These are phyloP conservation scores for Nigrograna mackinnonii DNA, from an alignment of 2,329 filamentous ascomycete genomes.

Conservation along the genomic window DNA sequence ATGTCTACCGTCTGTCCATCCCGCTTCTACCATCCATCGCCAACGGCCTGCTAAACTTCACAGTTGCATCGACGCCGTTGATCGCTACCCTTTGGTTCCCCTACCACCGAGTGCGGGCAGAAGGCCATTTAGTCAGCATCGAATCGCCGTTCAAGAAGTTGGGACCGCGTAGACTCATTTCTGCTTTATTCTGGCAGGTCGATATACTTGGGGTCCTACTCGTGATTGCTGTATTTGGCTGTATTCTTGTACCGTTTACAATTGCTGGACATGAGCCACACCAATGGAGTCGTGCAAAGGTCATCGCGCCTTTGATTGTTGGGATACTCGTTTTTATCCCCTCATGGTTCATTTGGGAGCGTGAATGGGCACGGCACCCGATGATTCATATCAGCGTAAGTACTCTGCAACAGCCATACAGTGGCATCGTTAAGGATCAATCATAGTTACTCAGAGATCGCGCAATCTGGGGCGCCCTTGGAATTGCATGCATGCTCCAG, in stretches of 20 bases:
- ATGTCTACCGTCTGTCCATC: too few relatives aligned
- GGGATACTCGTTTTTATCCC: background rate
- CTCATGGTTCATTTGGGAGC: background rate
- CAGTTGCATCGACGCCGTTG: background rate
- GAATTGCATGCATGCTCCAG: conserved; percentile 6
- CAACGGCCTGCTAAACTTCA: too few relatives aligned
- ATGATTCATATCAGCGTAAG: conserved; percentile 18
- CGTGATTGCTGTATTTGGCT: background rate
- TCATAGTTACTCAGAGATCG: conserved; percentile 7
- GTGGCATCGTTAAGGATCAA: background rate
- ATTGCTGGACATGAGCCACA: background rate
- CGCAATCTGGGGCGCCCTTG: background rate
- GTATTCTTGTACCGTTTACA: background rate
- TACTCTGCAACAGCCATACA: conserved; percentile 7
- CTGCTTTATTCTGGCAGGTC: background rate
- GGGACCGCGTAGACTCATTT: background rate
- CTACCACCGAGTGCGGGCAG: background rate
- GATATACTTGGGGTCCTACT: background rate
- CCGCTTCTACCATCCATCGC: too few relatives aligned
- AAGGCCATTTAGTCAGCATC: background rate
- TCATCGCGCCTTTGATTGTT: background rate
- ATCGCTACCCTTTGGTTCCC: background rate
- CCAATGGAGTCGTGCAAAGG: background rate
- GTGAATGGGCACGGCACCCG: background rate
- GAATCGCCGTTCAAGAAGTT: background rate